Evolutionary conservation across 257 asterid species (phyloP), one percentile per base, ranked within the genome.

Genomic region (Striga asiatica): DNA sequence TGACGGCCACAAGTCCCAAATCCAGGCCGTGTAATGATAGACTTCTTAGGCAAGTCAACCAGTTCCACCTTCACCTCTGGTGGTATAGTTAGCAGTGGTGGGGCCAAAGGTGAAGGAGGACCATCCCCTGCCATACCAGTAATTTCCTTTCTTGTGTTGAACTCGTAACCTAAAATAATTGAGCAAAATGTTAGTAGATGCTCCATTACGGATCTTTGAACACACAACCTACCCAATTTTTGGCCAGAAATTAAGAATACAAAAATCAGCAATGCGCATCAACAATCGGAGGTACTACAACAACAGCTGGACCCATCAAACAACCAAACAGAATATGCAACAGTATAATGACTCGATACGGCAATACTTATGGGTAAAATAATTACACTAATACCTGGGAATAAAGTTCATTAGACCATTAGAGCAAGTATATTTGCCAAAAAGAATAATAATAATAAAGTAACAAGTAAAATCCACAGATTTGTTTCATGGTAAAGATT

Each of bases 1-100:
- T 21, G 74, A 52, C 59, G 55, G 25, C 95, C 98, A 50, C 83
- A 75, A 59, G 75, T 75, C 55, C 96, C 96, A 53, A 66, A 57
- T 37, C 85, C 89, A 42, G 89, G 81, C 58, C 95, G 78, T 51
- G 61, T 63, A 24, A 80, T 67, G 23, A 84, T 60, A 35, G 82
- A 56, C 65, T 65, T 78, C 62, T 72, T 52, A 23, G 75, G 74
- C 70, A 62, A 71, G 50, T 76, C 75, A 18, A 53, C 66, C 56
- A 11, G 58, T 66, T 70, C 79, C 47, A 60, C 63, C 68, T 61
- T 64, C 39, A 54, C 54, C 61, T 58, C 24, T 61, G 63, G 61
- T 22, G 49, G 70, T 67, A 64, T 21, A 17, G 56, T 48, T 41
- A 73, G 74, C 23, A 34, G 52, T n/a, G 69, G 54, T 50, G 69